Base-by-base conservation (phyloP, 306 rosid genomes). In the Gastrolobium villosum region DNA sequence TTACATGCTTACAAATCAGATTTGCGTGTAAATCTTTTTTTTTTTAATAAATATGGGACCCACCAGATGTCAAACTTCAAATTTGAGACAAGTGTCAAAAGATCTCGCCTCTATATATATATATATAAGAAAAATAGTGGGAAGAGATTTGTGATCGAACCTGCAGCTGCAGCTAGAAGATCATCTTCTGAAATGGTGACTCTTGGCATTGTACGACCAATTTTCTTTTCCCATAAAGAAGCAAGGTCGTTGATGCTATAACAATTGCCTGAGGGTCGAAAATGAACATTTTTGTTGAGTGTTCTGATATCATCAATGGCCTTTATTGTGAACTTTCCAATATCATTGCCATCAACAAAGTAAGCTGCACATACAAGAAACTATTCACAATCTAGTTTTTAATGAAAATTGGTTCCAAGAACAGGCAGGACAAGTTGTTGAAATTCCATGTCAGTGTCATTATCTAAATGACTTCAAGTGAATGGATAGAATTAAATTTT, bases 121-220 rank as follows among this genome's bases (percentile, higher is more conserved):
- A 20, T 20, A 20, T 20, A 20, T 57, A 37, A 35, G 9, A 32
- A 48, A 11, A 34, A 54, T 2, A 15, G 52, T 11, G 9, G 5
- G 31, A 34, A 61, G 44, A 14, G 28, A 74, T 3, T 15, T 20
- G 7, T 36, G 3, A 55, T 20, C 0, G 15, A 39, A 89, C 96
- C 96, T 64, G 94, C 89, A n/a, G 97, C 97, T 0, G 53, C 65
- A n/a, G 88, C 55, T 0, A 91, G 78, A 2, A 91, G 90, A 60
- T 88, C 69, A 41, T 85, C 41, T 48, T 79, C 97, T 2, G 92
- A 39, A 9, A 91, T 6, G 46, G 87, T 86, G 6, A 88, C 86
- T 77, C 91, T 78, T 1, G 97, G 94, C 10, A 91, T 88, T 1
- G 86, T 76, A 4, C 69, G 87, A 1, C 88, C 89, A 70, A 89